A percentile compares a stretch with the other conserved stretches of the same genome.
phyloP scores from a whole-genome alignment of 768 basidiomycete species.

The Pilatotrama ljubarskyi region DNA sequence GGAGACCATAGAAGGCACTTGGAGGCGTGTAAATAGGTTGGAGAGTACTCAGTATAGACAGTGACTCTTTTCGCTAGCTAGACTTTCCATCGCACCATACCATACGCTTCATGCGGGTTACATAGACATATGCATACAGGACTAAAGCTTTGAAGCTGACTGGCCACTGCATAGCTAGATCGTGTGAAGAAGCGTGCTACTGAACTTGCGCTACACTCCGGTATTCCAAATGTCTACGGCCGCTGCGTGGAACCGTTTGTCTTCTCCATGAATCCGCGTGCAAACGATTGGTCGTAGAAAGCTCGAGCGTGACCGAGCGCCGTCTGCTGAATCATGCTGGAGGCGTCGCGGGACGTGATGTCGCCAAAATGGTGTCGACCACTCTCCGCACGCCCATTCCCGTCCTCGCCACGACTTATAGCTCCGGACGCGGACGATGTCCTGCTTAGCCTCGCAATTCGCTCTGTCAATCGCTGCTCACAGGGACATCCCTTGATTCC shows the following conservation, averaged over 20 bases:
- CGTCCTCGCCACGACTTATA: conserved; percentile 8
- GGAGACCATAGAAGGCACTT: too few relatives aligned
- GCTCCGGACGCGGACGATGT: conserved; percentile 11
- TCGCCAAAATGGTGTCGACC: conserved; percentile 21
- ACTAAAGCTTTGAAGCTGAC: not conserved
- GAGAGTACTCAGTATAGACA: too few relatives aligned
- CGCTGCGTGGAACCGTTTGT: not conserved
- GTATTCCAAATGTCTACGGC: conserved; percentile 18
- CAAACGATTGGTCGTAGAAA: conserved; percentile 3
- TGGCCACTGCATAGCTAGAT: not conserved
- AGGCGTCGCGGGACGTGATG: conserved; percentile 10
- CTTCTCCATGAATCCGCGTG: not conserved
- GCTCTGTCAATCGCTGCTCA: not conserved
- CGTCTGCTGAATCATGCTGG: conserved; percentile 20
- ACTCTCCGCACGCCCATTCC: conserved; percentile 20
- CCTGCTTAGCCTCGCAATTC: not conserved
- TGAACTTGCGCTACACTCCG: not conserved
- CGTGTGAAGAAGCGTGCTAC: not conserved
- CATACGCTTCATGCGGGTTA: too few relatives aligned
- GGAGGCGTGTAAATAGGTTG: too few relatives aligned
- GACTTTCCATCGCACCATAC: too few relatives aligned
- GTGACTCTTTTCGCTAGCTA: too few relatives aligned
- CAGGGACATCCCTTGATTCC: not conserved
- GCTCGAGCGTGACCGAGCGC: conserved; percentile 13
- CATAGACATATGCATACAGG: not conserved